These are phyloP conservation scores for Phoma sp. DNA, from an alignment of 2,329 filamentous ascomycete genomes.

Conservation along the genomic window DNA sequence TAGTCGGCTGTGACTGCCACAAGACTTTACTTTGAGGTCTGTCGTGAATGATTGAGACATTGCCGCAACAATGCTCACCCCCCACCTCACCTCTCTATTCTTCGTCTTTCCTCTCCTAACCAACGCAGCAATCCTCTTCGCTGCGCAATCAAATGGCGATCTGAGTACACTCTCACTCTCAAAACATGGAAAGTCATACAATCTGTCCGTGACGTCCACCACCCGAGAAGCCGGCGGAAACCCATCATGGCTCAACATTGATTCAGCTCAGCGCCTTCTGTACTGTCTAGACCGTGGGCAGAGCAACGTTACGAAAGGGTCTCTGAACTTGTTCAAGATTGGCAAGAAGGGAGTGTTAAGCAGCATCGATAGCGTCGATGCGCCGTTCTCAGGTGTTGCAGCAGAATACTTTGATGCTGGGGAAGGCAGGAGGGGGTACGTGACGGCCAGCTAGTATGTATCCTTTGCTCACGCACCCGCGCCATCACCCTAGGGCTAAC, in stretches of 20 bases:
- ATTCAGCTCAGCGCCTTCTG: slow-evolving; percentile 14
- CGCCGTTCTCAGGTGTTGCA: slow-evolving; percentile 22
- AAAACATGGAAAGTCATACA: slow-evolving; percentile 1
- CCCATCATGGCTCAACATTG: slow-evolving; percentile 20
- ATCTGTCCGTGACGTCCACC: slow-evolving; percentile 13
- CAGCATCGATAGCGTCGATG: slow-evolving; percentile 16
- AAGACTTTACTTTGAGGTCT: not conserved
- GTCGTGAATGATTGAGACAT: not conserved
- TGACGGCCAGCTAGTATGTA: slow-evolving; percentile 19
- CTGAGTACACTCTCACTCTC: slow-evolving; percentile 18
- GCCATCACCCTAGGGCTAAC: not conserved
- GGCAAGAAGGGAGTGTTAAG: slow-evolving; percentile 3
- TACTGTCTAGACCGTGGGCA: slow-evolving; percentile 25
- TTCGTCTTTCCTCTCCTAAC: slow-evolving; percentile 2
- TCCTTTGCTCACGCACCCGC: not conserved
- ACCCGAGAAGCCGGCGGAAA: slow-evolving; percentile 17
- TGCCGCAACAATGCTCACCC: not conserved
- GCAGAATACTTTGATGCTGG: slow-evolving; percentile 12
- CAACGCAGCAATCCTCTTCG: slow-evolving; percentile 16
- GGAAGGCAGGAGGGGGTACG: slow-evolving; percentile 12
- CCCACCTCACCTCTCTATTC: not conserved
- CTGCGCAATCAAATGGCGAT: slow-evolving; percentile 21
- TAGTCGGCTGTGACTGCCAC: not conserved
- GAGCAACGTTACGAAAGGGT: slow-evolving; percentile 13
- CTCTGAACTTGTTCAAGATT: slow-evolving; percentile 19